phyloP scores from a whole-genome alignment of 2,329 filamentous ascomycete species.

The Neofusicoccum sp. region DNA sequence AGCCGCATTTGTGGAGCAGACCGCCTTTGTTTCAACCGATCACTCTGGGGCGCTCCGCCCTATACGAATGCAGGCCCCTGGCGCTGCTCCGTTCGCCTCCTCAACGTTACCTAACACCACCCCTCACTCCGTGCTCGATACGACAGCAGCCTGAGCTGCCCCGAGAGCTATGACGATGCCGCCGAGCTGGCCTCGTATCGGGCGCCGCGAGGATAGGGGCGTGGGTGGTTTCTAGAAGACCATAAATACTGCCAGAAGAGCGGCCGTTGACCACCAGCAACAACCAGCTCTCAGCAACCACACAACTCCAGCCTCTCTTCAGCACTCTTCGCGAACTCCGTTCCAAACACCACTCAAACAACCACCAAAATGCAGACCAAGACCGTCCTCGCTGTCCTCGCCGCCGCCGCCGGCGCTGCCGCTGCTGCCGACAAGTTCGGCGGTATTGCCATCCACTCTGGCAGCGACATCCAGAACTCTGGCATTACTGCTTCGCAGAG shows the following conservation, averaged over 20 bases:
- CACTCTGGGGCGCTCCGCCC: background rate
- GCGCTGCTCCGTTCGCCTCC: background rate
- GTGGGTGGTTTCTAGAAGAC: background rate
- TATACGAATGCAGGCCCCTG: background rate
- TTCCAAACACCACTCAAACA: conserved; percentile 16
- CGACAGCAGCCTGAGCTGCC: background rate
- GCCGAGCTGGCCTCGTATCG: conserved; percentile 4
- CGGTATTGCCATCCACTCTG: conserved; percentile 55
- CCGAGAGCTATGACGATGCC: conserved; percentile 8
- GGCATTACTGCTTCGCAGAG: conserved; percentile 49
- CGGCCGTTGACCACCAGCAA: conserved; percentile 1
- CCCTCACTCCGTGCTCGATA: background rate
- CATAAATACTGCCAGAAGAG: background rate
- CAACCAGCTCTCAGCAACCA: conserved; percentile 8
- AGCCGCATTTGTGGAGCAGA: conserved; percentile 13
- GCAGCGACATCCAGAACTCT: conserved; percentile 52
- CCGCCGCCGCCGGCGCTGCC: conserved; percentile 37
- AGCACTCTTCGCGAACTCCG: conserved; percentile 11
- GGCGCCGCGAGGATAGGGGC: background rate
- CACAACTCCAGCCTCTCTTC: background rate
- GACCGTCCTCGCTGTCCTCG: conserved; percentile 22
- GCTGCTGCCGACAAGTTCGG: conserved; percentile 45
- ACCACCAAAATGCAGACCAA: conserved; percentile 36
- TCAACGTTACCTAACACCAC: conserved; percentile 1
- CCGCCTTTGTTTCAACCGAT: background rate